phyloP scores from a whole-genome alignment of 2,329 filamentous ascomycete genomes.

The Diplodia corticola region DNA sequence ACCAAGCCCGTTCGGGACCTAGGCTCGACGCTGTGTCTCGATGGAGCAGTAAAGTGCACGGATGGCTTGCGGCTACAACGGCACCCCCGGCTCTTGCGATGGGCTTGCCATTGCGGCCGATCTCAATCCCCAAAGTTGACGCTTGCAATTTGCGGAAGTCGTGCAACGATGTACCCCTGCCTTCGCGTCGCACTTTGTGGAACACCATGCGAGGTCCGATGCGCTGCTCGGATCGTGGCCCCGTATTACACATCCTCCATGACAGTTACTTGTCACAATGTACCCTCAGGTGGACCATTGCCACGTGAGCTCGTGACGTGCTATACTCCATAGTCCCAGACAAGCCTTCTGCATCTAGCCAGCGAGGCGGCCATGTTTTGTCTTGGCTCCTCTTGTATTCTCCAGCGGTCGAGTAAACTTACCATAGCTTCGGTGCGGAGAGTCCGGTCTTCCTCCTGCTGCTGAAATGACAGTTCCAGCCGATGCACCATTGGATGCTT shows the following conservation, averaged over 20 bases:
- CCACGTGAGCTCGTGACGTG: neutral
- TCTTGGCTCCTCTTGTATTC: neutral
- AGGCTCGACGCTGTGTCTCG: neutral
- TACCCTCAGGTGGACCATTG: neutral
- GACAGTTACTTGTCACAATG: neutral
- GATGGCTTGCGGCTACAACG: neutral
- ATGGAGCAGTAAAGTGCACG: conserved; percentile 6
- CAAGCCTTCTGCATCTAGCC: neutral
- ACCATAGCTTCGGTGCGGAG: neutral
- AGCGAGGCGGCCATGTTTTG: neutral
- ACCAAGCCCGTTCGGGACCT: neutral
- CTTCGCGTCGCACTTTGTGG: neutral
- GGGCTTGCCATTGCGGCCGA: neutral
- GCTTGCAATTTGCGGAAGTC: neutral
- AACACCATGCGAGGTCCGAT: neutral
- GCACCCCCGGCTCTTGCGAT: neutral
- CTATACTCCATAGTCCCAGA: neutral
- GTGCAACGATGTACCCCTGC: neutral
- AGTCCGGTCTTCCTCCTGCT: neutral
- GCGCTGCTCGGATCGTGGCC: no score
- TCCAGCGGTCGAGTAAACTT: neutral
- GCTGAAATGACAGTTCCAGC: neutral
- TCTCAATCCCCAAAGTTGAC: neutral
- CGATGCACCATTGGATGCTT: neutral
- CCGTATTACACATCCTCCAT: neutral